Evolutionary conservation across 495 filamentous ascomycete genomes (phyloP), one percentile per base, ranked within the genome.

Genomic region (Durotheca rogersii): DNA sequence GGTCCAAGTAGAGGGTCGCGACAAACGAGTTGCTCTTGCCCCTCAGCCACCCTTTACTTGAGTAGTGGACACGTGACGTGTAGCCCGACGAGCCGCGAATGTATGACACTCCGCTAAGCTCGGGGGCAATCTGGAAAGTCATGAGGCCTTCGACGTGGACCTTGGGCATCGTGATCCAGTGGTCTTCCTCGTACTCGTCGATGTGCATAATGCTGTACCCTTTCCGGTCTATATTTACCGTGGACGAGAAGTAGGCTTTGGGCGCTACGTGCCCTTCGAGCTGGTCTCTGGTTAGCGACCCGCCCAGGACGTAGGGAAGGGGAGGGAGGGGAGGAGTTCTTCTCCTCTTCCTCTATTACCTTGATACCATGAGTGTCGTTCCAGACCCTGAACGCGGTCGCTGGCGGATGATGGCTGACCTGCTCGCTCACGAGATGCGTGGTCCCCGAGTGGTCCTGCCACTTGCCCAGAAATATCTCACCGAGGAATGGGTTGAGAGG

Each of bases 101-200:
- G 61, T 83, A 84, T 53, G 82, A 82, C 33, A 71, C 73, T 56
- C 80, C 82, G 56, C 87, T 84, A 9, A 94, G 78, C 64, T 94
- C 89, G 40, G 90, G 84, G 56, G 82, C 90, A 2, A 88, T 86
- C 3, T 83, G 80, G 34, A 86, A 84, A 43, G 82, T 88, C 65
- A 91, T 84, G 30, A 94, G 73, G n/a, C 85, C 85, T 69, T 92
- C 89, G 51, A 93, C 87, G 68, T 93, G 87, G 16, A 90, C 80
- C 53, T 77, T 78, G 1, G 89, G 89, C 52, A 94, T 83, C 12
- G 87, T 90, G 65, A 94, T 90, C 51, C 90, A 72, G 67, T 91
- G 86, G 59, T 78, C 73, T 64, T 90, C 87, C 25, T 70, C 65
- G 42, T 67, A 72, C 23, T 67, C 56, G 59, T 84, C 81, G 47